Percentiles rank a stretch among this genome's conserved stretches.
Evolutionary conservation across 345 rosid genomes (phyloP).

Genomic region (Isatis tinctoria): DNA sequence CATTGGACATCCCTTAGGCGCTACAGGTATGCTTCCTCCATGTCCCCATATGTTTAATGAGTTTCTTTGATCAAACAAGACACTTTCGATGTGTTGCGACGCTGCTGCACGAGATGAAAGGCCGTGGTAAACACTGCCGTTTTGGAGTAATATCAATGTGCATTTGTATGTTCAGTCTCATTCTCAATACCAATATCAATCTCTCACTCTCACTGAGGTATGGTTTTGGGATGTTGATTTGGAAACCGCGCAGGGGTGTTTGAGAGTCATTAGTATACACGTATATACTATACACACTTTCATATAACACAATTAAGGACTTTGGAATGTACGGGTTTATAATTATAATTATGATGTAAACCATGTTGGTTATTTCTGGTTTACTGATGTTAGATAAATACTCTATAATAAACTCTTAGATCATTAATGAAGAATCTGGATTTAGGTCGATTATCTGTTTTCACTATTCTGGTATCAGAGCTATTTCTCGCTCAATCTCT

Average conservation of each 20-base stretch:
- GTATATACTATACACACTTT: too few species aligned
- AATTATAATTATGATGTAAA: too few species aligned
- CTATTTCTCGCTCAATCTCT: too few species aligned
- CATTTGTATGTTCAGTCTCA: constrained; percentile 25
- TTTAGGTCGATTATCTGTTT: too few species aligned
- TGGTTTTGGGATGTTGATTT: not conserved
- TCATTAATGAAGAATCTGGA: too few species aligned
- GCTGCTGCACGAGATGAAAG: constrained; percentile 89
- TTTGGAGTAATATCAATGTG: constrained; percentile 90
- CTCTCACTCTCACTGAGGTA: not conserved
- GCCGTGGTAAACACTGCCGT: constrained; percentile 79
- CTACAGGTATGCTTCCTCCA: constrained; percentile 59
- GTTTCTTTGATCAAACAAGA: not conserved
- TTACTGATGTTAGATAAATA: too few species aligned
- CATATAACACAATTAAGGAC: too few species aligned
- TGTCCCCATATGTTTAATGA: not conserved
- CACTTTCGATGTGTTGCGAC: constrained; percentile 68
- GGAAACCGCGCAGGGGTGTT: constrained; percentile 56
- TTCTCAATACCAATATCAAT: not conserved
- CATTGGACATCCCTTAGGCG: constrained; percentile 90
- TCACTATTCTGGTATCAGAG: too few species aligned
- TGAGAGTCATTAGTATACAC: too few species aligned
- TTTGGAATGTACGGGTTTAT: too few species aligned
- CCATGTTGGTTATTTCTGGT: too few species aligned
- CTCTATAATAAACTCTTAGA: too few species aligned